phyloP scores from a whole-genome alignment of 495 filamentous ascomycete species.

The Trichocladium uniseriatum region DNA sequence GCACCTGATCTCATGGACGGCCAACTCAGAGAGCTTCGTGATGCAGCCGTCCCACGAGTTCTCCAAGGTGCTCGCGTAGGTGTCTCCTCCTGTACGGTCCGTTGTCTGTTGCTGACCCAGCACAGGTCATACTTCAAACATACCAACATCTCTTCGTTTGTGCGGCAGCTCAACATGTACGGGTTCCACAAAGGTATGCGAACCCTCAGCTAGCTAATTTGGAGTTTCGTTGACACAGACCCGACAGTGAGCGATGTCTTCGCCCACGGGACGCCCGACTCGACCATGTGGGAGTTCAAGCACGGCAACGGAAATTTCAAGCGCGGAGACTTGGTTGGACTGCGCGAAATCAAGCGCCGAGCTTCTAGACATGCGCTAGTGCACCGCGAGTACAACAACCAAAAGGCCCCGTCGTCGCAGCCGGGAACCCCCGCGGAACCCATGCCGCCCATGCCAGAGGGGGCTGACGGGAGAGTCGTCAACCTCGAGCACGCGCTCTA shows the following conservation, averaged over 20 bases:
- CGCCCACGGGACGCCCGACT: slow-evolving; percentile 91
- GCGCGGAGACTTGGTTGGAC: slow-evolving; percentile 79
- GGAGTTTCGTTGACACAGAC: slow-evolving; percentile 7
- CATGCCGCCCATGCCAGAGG: slow-evolving; percentile 51
- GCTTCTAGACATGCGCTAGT: slow-evolving; percentile 95
- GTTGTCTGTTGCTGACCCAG: slow-evolving; percentile 7
- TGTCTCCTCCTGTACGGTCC: slow-evolving; percentile 9
- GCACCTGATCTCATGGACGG: slow-evolving; percentile 93
- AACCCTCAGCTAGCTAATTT: not conserved
- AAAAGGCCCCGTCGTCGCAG: slow-evolving; percentile 63
- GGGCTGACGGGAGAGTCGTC: slow-evolving; percentile 68
- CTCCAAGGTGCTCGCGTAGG: slow-evolving; percentile 95
- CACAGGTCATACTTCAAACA: slow-evolving; percentile 92
- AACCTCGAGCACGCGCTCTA: slow-evolving; percentile 73
- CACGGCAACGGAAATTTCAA: slow-evolving; percentile 98
- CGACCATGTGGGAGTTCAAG: slow-evolving; percentile 97
- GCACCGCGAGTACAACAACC: slow-evolving; percentile 87
- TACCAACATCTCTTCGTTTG: slow-evolving; percentile 97
- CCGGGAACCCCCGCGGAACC: slow-evolving; percentile 80
- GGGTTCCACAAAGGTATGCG: slow-evolving; percentile 94
- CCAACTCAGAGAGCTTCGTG: slow-evolving; percentile 89
- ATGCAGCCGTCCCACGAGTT: slow-evolving; percentile 97
- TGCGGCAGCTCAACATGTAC: slow-evolving; percentile 98
- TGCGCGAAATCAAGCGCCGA: slow-evolving; percentile 91
- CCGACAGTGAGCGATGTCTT: slow-evolving; percentile 90